Evolutionary conservation across 106 monocot species (phyloP), one percentile per base, ranked within the genome.

Genomic region (Amphibolis antarctica): DNA sequence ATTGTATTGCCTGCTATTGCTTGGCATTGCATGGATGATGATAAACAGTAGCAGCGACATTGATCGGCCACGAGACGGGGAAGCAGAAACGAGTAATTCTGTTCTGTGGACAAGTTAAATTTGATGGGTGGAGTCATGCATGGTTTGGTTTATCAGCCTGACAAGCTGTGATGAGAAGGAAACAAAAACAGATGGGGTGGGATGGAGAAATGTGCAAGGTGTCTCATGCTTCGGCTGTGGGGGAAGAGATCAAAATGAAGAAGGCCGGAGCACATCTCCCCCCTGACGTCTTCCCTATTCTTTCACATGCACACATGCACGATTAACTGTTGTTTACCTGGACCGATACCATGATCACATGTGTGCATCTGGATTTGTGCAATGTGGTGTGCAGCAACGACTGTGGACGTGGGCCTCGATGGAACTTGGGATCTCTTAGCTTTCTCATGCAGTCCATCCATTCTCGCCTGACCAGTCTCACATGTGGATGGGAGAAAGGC

Each of bases 401-500:
- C 57, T 57, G 57, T 57, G 57, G 29, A 57, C 47, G 78, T 72
- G 67, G 71, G 67, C 67, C 70, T 65, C 64, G 52, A 69, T 25
- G n/a, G 28, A 42, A 59, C 11, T 27, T 28, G 61, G 26, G 25
- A 54, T 59, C 63, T 46, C 29, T 50, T 70, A 76, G 12, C 14
- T 18, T 25, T 57, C 74, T 64, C 63, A 59, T 26, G 12, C 24
- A 22, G 55, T 20, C 69, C 78, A 66, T 81, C 50, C 10, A 51
- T 15, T 57, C n/a, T n/a, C n/a, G n/a, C n/a, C n/a, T n/a, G 20
- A 20, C 5, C 17, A 51, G 76, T 73, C 69, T 78, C 82, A 86
- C 82, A 86, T 86, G 86, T 82, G 82, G 72, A 65, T 65, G 55
- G 63, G 66, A 60, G 76, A 86, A 71, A 79, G 77, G 26, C 73